phyloP scores from a whole-genome alignment of 306 rosid species.

The Sindora glabra region DNA sequence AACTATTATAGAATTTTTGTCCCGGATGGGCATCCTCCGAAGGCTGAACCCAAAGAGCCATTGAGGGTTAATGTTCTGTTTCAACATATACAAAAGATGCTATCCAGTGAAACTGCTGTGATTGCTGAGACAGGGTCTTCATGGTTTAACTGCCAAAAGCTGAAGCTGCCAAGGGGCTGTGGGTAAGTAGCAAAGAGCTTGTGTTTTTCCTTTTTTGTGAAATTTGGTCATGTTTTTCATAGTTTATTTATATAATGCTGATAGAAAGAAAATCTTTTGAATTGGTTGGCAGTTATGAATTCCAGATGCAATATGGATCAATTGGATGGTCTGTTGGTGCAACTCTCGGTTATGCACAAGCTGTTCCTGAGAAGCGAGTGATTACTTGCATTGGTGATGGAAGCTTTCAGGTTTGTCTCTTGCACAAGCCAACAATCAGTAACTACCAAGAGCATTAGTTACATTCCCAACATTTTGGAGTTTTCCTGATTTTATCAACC shows the following conservation, averaged over 20 bases:
- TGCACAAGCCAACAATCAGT: not conserved
- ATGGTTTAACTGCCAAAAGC: constrained; percentile 59
- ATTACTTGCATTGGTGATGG: constrained; percentile 57
- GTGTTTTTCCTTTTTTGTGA: not conserved
- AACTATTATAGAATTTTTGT: constrained; percentile 65
- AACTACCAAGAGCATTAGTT: no score
- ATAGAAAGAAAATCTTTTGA: not conserved
- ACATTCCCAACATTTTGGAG: no score
- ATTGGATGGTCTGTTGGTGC: constrained; percentile 67
- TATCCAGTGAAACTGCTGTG: constrained; percentile 28
- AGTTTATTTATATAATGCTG: not conserved
- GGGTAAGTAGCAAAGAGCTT: constrained; percentile 18
- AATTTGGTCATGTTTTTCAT: no score
- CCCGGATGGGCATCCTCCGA: constrained; percentile 58
- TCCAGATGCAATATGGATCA: constrained; percentile 61
- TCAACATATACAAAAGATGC: constrained; percentile 53
- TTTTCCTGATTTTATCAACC: no score
- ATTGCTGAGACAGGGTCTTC: constrained; percentile 56
- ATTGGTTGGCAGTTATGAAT: constrained; percentile 33
- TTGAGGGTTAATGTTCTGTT: constrained; percentile 75
- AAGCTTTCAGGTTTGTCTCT: constrained; percentile 54
- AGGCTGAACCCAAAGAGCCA: constrained; percentile 44
- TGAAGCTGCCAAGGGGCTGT: constrained; percentile 40
- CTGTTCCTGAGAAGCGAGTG: constrained; percentile 37
- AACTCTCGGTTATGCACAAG: constrained; percentile 54